Conservation (phyloP, 2,329 filamentous ascomycete genomes). For the Aspergillus sp. region DNA sequence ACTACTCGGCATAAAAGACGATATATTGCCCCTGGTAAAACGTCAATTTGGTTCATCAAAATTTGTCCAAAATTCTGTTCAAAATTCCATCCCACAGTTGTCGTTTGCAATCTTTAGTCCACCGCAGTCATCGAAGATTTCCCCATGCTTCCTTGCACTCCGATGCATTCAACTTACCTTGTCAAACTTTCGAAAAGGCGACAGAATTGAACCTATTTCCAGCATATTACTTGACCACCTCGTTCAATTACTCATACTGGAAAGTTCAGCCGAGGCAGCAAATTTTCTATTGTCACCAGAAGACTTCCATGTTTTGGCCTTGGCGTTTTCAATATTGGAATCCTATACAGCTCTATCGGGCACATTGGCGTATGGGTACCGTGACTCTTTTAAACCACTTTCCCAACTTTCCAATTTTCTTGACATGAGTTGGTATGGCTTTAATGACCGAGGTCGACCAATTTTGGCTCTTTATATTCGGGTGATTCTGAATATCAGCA, state of each 20-base stretch:
- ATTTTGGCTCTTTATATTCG: slow-evolving; percentile 51
- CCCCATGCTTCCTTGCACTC: slow-evolving; percentile 29
- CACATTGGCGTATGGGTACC: slow-evolving; percentile 21
- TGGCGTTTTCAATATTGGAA: slow-evolving; percentile 34
- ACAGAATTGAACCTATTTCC: slow-evolving; percentile 22
- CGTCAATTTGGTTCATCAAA: slow-evolving; percentile 24
- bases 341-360: slow-evolving; percentile 27
- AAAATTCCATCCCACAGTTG: slow-evolving; percentile 18
- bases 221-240: slow-evolving; percentile 21
- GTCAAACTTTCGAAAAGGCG: slow-evolving; percentile 26
- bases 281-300: slow-evolving; percentile 4
- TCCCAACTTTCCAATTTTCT: slow-evolving; percentile 36
- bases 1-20: slow-evolving; percentile 24
- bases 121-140: slow-evolving; percentile 13
- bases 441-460: slow-evolving; percentile 15
- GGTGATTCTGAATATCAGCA: slow-evolving; percentile 79
- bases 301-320: slow-evolving; percentile 19
- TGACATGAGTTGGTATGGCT: slow-evolving; percentile 12
- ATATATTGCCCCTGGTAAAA: slow-evolving; percentile 20
- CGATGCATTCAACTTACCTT: slow-evolving; percentile 28
- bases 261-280: slow-evolving; percentile 2
- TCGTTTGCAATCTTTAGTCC: slow-evolving; percentile 21
- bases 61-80: slow-evolving; percentile 23
- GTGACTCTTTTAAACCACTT: slow-evolving; percentile 23
- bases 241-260: slow-evolving; percentile 22